Base-by-base conservation (phyloP, 2,329 filamentous ascomycete species). In the Apiospora sp. region DNA sequence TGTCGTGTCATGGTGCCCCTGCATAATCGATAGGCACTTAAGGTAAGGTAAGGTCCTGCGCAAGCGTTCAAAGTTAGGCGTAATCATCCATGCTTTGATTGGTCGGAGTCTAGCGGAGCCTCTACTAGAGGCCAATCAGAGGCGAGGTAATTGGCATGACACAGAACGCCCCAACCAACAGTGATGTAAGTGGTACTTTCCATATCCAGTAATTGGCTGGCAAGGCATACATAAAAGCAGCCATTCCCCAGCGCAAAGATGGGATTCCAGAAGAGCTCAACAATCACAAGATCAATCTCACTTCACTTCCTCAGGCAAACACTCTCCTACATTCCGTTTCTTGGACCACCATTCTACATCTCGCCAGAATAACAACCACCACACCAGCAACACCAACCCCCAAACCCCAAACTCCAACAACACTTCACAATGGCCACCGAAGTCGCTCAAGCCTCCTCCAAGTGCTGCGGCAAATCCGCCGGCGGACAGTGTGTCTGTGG, bases 391-490 rank as follows among this genome's bases (percentile, higher is more conserved):
- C 14, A 14, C 51, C 51, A 30, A 54, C 12, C 16, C 27, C 58
- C 19, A 41, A 64, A 27, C 27, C 27, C 27, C 27, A n/a, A n/a
- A n/a, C 71, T 43, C 58, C 67, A 61, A 68, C 70, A 61, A 72
- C 73, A 71, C 46, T 71, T 61, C 49, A 72, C 75, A 79, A 84
- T 83, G 78, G 77, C 81, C 71, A 78, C 80, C 67, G 72, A 76
- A 75, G 77, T 79, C 71, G 74, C 75, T 46, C 81, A 82, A 77
- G 77, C 83, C 44, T 78, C 78, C 34, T 83, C 86, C 72, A 90
- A 87, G 76, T 90, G 88, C 87, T 90, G 88, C 82, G 85, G 86
- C 81, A 87, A 88, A 81, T 86, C 84, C 79, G 80, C 72, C 2
- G 79, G 84, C 75, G 79, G 82, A 70, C 85, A 86, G 75, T 91